Percentiles rank a stretch among this genome's conserved stretches.
Conservation (phyloP, 805 yeast genomes). For the Naumovozyma castellii region DNA sequence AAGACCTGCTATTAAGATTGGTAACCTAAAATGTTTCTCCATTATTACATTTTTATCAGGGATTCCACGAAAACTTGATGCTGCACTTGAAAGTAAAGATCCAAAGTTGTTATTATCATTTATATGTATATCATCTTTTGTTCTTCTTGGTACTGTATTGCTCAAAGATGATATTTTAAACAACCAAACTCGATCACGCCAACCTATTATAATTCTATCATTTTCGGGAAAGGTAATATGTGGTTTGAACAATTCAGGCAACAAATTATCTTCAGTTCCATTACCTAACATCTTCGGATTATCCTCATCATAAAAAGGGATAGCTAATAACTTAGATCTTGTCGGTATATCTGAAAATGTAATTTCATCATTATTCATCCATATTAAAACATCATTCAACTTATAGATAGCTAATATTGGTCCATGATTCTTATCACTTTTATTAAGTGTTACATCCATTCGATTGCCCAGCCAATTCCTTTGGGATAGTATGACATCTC, state of each 20-base stretch:
- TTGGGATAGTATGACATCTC: conserved; percentile 64
- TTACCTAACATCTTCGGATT: conserved; percentile 23
- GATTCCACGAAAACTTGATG: conserved; percentile 39
- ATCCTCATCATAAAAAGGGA: conserved; percentile 40
- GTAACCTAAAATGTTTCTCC: conserved; percentile 33
- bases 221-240: conserved; percentile 55
- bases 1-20: conserved; percentile 60
- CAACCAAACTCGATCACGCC: conserved; percentile 75
- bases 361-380: conserved; percentile 82
- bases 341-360: conserved; percentile 51
- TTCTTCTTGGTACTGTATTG: not conserved
- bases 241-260: conserved; percentile 82
- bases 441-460: conserved; percentile 53
- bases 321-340: conserved; percentile 38
- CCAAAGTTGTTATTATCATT: conserved; percentile 14
- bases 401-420: conserved; percentile 62
- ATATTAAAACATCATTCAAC: conserved; percentile 56
- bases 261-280: conserved; percentile 35
- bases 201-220: conserved; percentile 64
- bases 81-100: conserved; percentile 32
- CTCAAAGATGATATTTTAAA: conserved; percentile 35
- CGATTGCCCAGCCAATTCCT: conserved; percentile 84
- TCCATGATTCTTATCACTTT: conserved; percentile 24
- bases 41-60: conserved; percentile 35
- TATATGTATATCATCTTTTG: not conserved